phyloP scores from a whole-genome alignment of 306 rosid species.

The Vigna unguiculata region DNA sequence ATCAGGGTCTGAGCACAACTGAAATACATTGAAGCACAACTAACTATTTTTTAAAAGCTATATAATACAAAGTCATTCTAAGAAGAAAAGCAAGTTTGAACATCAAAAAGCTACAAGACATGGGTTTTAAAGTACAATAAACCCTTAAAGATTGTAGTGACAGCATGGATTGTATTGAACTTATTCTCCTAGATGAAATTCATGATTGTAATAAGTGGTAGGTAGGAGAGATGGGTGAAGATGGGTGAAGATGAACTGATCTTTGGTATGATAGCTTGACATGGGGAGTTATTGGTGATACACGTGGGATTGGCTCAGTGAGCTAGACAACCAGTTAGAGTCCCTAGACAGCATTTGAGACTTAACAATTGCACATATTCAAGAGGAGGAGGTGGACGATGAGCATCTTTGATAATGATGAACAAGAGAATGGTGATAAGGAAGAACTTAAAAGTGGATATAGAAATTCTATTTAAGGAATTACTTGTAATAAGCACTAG shows the following conservation, averaged over 20 bases:
- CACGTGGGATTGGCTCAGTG: background rate
- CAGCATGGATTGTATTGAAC: background rate
- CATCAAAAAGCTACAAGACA: background rate
- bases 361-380: background rate
- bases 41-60: background rate
- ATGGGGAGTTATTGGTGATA: background rate
- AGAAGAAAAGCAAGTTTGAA: background rate
- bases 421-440: background rate
- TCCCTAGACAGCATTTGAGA: background rate
- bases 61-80: background rate
- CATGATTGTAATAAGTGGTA: background rate
- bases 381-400: background rate
- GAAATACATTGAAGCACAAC: background rate
- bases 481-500: background rate
- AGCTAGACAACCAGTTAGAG: background rate
- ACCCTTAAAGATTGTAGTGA: background rate
- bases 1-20: background rate
- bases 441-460: background rate
- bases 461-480: background rate
- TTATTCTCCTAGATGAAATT: background rate
- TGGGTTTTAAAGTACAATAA: background rate
- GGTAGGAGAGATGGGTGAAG: background rate
- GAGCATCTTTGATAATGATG: background rate
- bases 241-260: background rate
- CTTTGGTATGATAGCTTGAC: background rate